Conservation (phyloP, 768 basidiomycete genomes). For the Amanita molliuscula region DNA sequence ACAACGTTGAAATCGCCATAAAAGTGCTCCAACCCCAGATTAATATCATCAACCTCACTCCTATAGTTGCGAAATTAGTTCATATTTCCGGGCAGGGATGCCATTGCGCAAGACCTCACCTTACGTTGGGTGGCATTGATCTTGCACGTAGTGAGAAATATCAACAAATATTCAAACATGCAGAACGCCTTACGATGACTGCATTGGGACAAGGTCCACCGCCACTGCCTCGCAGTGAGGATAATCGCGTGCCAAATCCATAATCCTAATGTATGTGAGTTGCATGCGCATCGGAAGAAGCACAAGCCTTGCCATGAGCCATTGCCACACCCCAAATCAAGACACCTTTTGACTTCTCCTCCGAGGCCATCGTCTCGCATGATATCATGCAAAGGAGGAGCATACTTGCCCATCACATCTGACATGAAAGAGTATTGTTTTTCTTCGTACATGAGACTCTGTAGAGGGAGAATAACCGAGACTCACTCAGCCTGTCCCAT, state of each 20-base stretch:
- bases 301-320: slow-evolving; percentile 51
- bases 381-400: slow-evolving; percentile 43
- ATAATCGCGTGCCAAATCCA: slow-evolving; percentile 64
- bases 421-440: slow-evolving; percentile 59
- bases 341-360: slow-evolving; percentile 47
- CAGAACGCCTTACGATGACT: slow-evolving; percentile 39
- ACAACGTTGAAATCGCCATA: slow-evolving; percentile 71
- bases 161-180: neutral
- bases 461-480: neutral
- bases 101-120: slow-evolving; percentile 25
- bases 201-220: slow-evolving; percentile 76
- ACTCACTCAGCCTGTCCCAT: slow-evolving; percentile 54
- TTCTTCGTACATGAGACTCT: slow-evolving; percentile 27
- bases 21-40: slow-evolving; percentile 75
- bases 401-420: slow-evolving; percentile 58
- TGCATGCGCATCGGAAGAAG: neutral
- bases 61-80: slow-evolving; percentile 22
- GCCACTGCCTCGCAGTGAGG: slow-evolving; percentile 60
- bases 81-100: neutral
- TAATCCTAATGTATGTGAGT: slow-evolving; percentile 40
- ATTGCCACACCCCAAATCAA: slow-evolving; percentile 76
- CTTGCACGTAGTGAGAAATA: slow-evolving; percentile 19
- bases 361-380: slow-evolving; percentile 44
- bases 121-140: slow-evolving; percentile 59
- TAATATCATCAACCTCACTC: slow-evolving; percentile 79